phyloP scores from a whole-genome alignment of 2,329 filamentous ascomycete genomes.

The Venturia effusa region DNA sequence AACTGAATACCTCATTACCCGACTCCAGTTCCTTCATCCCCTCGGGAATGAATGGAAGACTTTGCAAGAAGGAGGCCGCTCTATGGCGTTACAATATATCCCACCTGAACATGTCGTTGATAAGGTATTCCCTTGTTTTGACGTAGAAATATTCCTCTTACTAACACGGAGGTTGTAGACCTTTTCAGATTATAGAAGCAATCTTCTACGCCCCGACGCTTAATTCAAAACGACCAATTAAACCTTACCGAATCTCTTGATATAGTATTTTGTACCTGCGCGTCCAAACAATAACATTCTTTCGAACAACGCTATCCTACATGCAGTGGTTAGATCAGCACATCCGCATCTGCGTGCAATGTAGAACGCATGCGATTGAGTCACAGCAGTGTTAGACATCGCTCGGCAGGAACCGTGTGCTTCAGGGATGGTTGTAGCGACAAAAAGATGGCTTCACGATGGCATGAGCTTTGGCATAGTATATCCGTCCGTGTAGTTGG shows the following conservation, averaged over 20 bases:
- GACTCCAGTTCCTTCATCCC: no score
- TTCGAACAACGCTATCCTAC: neutral
- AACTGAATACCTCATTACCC: no score
- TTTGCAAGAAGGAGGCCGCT: no score
- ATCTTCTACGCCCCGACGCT: neutral
- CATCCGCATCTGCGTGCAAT: neutral
- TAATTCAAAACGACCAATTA: neutral
- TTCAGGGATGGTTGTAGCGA: neutral
- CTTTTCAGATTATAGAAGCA: no score
- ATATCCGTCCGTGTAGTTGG: no score
- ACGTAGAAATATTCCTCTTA: no score
- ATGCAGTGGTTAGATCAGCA: neutral
- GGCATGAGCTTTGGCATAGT: no score
- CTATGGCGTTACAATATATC: no score
- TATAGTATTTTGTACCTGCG: neutral
- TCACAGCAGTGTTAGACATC: neutral
- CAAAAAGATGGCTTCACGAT: neutral
- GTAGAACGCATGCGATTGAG: neutral
- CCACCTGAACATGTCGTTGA: no score
- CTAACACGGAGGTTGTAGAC: no score
- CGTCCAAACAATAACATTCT: neutral
- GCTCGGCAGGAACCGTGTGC: constrained; percentile 3
- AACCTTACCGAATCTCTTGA: neutral
- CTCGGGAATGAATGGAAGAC: no score
- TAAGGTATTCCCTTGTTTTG: no score